Percentiles rank a stretch among this genome's conserved stretches.
Conservation (phyloP, 306 rosid genomes). For the Prunus armeniaca region DNA sequence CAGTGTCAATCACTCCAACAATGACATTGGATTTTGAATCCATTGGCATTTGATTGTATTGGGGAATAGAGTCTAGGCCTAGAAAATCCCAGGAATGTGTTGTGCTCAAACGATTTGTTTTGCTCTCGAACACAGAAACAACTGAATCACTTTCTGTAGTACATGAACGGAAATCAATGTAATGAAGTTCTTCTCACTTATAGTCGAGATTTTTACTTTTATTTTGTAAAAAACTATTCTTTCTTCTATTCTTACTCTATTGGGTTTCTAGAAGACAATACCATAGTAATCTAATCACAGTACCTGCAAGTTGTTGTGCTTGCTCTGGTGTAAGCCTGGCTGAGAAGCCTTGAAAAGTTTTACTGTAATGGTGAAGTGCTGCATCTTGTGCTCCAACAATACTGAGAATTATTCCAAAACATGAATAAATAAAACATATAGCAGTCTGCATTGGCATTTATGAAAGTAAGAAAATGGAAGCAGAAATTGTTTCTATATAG, state of each 20-base stretch:
- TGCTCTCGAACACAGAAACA: conserved; percentile 65
- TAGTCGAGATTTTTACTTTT: neutral
- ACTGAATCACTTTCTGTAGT: conserved; percentile 46
- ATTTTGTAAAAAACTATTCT: neutral
- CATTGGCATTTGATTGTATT: conserved; percentile 21
- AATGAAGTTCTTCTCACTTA: neutral
- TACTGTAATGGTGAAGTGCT: conserved; percentile 57
- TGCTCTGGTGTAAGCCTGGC: conserved; percentile 60
- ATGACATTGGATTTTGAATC: conserved; percentile 41
- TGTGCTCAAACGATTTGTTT: conserved; percentile 50
- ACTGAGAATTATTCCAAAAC: conserved; percentile 29
- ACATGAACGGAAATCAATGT: conserved; percentile 13
- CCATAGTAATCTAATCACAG: neutral
- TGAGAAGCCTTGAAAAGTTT: conserved; percentile 71
- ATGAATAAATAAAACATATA: neutral
- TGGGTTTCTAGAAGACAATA: neutral
- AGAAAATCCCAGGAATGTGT: conserved; percentile 76
- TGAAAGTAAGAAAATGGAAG: neutral
- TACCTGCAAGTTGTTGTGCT: conserved; percentile 57
- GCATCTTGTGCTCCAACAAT: conserved; percentile 39
- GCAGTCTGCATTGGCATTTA: neutral
- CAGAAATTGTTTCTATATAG: no score
- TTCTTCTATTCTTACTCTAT: neutral
- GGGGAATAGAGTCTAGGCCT: conserved; percentile 37
- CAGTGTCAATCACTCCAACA: conserved; percentile 67